Base-by-base conservation (phyloP, 441 rosid species). In the Euphorbia schlechtendalii region DNA sequence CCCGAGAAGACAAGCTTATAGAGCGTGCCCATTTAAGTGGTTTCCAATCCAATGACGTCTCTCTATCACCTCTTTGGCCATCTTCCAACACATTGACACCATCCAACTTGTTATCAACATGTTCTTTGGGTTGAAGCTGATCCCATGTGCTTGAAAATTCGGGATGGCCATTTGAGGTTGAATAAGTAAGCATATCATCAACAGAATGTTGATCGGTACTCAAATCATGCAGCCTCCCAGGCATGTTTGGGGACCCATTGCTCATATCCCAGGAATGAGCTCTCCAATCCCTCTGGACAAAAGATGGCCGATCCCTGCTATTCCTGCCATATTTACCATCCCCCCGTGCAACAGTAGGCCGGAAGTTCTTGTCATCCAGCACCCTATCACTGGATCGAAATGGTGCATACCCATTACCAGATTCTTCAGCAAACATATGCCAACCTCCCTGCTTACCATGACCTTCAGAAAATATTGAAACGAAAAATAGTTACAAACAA, bases 381-480 rank as follows among this genome's bases (percentile, higher is more conserved):
- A 84, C 78, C 76, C 86, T 89, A 63, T 83, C 84, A 72, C 75
- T 73, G 18, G 87, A 80, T 18, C 92, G 75, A 25, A 80, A 80
- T 28, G 92, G 81, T 57, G 64, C 69, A 56, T 82, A 86, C 52
- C 86, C 84, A 75, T 83, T 81, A 72, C 85, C 83, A 75, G 83
- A 63, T 63, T 92, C 97, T 53, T 88, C 96, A 18, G 71, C 70
- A 78, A 83, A 86, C 76, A 80, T 66, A 80, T 86, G 86, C 82
- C 93, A 88, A 41, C 84, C 86, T 69, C 93, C 94, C 84, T 84
- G 94, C 96, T 86, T 91, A 80, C 84, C 90, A 77, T 89, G 89
- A 84, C 96, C 98, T 92, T 85, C 82, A 85, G 70, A 66, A 61
- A 77, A 66, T 70, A 73, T 71, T 71, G 61, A 64, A 69, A 63